Evolutionary conservation across 108 stramenopile genomes (phyloP).

Genomic region (Nitzschia sp.): DNA sequence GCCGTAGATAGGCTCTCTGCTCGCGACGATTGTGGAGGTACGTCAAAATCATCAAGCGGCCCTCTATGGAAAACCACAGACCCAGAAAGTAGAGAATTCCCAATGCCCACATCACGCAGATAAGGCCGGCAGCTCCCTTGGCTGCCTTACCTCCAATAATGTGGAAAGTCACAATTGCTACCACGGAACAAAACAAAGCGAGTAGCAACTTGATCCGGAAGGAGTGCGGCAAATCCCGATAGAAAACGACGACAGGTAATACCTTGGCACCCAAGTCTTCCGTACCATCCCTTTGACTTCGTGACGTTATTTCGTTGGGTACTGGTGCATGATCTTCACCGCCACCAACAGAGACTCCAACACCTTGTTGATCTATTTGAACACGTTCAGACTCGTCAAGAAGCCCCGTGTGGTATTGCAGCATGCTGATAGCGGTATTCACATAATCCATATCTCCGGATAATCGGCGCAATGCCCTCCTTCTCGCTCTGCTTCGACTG

Average conservation of each 20-base stretch:
- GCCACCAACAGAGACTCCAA: neutral
- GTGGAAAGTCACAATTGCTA: too few species aligned
- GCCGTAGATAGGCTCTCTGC: neutral
- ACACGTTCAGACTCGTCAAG: neutral
- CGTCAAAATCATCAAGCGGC: neutral
- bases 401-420: neutral
- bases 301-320: too few species aligned
- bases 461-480: neutral
- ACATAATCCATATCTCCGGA: neutral
- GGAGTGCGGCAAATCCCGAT: too few species aligned
- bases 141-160: neutral
- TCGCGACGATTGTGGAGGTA: neutral
- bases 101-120: neutral
- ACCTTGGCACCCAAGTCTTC: too few species aligned
- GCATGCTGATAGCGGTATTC: neutral
- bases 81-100: neutral
- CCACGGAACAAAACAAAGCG: too few species aligned
- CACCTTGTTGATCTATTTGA: too few species aligned
- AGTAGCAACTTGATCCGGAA: too few species aligned
- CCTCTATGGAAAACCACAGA: neutral
- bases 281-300: too few species aligned
- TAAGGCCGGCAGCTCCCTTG: neutral
- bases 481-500: neutral
- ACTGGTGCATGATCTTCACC: neutral
- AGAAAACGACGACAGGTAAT: too few species aligned